Conservation (phyloP, 768 basidiomycete species). For the Cubamyces sp. region DNA sequence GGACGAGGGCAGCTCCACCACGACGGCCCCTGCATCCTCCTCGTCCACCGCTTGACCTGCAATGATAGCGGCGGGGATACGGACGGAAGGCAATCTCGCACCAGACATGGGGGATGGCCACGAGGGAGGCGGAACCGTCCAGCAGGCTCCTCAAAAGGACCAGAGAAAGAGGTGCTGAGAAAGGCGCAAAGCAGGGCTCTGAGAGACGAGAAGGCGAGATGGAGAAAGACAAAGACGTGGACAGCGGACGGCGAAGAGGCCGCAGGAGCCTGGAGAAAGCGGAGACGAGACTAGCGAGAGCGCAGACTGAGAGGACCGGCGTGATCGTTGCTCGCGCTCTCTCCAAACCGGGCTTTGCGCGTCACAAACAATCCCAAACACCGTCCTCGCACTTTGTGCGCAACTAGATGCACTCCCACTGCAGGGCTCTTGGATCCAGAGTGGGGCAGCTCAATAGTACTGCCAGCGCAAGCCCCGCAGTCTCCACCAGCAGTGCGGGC, state of each 20-base stretch:
- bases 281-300: constrained; percentile 3
- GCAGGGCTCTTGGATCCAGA: not conserved
- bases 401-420: not conserved
- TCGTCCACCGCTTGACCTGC: constrained; percentile 45
- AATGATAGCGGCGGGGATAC: constrained; percentile 47
- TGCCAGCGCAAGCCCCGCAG: constrained; percentile 8
- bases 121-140: constrained; percentile 19
- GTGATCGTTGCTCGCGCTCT: constrained; percentile 8
- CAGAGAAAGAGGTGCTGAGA: not conserved
- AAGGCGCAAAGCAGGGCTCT: not conserved
- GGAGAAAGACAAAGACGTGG: constrained; percentile 7
- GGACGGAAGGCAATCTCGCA: constrained; percentile 50
- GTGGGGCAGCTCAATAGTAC: not conserved
- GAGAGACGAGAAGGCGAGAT: constrained; percentile 4
- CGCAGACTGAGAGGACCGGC: not conserved
- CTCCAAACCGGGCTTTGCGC: not conserved
- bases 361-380: constrained; percentile 21
- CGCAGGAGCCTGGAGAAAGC: constrained; percentile 2
- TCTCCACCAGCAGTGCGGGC: constrained; percentile 5
- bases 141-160: constrained; percentile 23
- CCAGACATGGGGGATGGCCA: constrained; percentile 35
- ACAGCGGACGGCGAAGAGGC: constrained; percentile 23
- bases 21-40: constrained; percentile 47
- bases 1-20: constrained; percentile 48
- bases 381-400: not conserved